phyloP scores from a whole-genome alignment of 805 yeast species.

The Cyberlindnera americana region DNA sequence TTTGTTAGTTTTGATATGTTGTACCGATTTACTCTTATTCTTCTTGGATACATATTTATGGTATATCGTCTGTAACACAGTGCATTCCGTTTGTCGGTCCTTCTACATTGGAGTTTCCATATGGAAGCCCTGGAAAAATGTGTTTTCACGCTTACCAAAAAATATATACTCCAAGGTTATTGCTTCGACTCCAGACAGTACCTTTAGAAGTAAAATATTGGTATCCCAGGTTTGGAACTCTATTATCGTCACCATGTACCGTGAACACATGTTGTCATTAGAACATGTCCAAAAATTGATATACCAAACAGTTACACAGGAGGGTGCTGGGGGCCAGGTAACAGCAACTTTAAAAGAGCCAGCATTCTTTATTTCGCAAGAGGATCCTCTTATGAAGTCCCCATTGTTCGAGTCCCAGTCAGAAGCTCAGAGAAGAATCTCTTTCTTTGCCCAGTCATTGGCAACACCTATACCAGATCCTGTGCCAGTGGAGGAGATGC shows the following conservation, averaged over 20 bases:
- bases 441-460: slow-evolving; percentile 86
- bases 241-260: slow-evolving; percentile 96
- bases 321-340: slow-evolving; percentile 34
- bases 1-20: slow-evolving; percentile 47
- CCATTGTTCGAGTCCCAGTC: slow-evolving; percentile 57
- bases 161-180: slow-evolving; percentile 70
- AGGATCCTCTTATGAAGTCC: slow-evolving; percentile 63
- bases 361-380: slow-evolving; percentile 74
- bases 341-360: slow-evolving; percentile 60
- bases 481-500: slow-evolving; percentile 63
- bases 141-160: slow-evolving; percentile 71
- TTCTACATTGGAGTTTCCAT: slow-evolving; percentile 74
- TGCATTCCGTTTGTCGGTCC: slow-evolving; percentile 68
- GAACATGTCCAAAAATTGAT: slow-evolving; percentile 96
- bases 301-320: slow-evolving; percentile 76
- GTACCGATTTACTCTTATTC: slow-evolving; percentile 66
- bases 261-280: slow-evolving; percentile 95
- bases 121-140: slow-evolving; percentile 87
- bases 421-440: slow-evolving; percentile 79
- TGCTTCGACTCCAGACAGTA: slow-evolving; percentile 66
- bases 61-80: slow-evolving; percentile 79
- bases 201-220: slow-evolving; percentile 93
- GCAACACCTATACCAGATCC: slow-evolving; percentile 84
- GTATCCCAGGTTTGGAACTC: slow-evolving; percentile 99
- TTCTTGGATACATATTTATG: slow-evolving; percentile 81